Base-by-base conservation (phyloP, 345 rosid genomes). In the Pistacia integerrima region DNA sequence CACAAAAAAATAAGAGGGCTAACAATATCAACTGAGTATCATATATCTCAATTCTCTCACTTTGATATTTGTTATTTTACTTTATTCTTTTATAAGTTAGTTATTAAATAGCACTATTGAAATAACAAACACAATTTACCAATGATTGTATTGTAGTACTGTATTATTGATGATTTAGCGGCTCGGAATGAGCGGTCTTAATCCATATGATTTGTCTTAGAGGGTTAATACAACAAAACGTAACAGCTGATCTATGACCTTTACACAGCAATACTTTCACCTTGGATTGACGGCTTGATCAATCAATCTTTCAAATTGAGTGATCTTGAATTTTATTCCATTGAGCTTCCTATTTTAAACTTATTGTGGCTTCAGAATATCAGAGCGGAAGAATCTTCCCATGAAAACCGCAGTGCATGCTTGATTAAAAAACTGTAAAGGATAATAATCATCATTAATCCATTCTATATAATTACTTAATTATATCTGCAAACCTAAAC, bases 141-240 rank as follows among this genome's bases (percentile, higher is more conserved):
- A 57, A 67, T 25, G 58, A 51, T 10, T 9, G 25, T 68, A 22
- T 30, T 30, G 9, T 6, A 41, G 46, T 12, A 52, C 16, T 2
- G 46, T 41, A 52, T 69, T 69, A 69, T 69, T 30, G 67, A 16
- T 72, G 44, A 5, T 11, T 44, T 60, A 59, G 66, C 66, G 67
- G 67, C 67, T 16, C 4, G 66, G 30, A 46, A 41, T 6, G 16
- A 59, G 18, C 22, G 41, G 75, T 28, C 65, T 59, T 70, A 35
- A 30, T 56, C 33, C 12, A 36, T 22, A 17, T 20, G 70, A 8
- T 18, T 70, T 70, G n/a, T 58, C 18, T 5, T 38, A 25, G 18
- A 35, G 2, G 58, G 41, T 25, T 46, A 48, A 59, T 60, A 44
- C 58, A 60, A 72, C 18, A 57, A 60, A 20, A 60, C 17, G 7